Conservation (phyloP, 2,329 filamentous ascomycete genomes). For the Cytospora schulzeri region DNA sequence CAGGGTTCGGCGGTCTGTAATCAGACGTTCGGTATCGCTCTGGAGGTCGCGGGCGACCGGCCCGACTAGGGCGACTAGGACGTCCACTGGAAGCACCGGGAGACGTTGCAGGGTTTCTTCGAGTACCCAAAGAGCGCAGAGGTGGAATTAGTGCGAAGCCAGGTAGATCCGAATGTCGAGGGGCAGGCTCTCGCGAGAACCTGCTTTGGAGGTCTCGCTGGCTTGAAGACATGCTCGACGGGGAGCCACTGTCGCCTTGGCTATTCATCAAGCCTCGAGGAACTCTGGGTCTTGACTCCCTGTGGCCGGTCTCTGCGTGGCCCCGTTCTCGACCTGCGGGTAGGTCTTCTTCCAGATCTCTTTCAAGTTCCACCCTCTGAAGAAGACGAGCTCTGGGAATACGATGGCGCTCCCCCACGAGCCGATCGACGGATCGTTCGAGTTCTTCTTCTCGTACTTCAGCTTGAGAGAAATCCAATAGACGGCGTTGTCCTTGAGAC, state of each 20-base stretch:
- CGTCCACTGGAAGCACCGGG: slow-evolving; percentile 31
- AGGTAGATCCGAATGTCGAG: slow-evolving; percentile 32
- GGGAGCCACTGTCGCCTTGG: slow-evolving; percentile 20
- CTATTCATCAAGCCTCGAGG: slow-evolving; percentile 1
- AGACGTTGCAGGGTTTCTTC: slow-evolving; percentile 34
- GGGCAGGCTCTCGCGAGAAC: slow-evolving; percentile 40
- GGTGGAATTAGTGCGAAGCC: slow-evolving; percentile 39
- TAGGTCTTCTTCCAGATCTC: background rate
- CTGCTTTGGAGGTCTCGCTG: slow-evolving; percentile 40
- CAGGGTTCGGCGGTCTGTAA: slow-evolving; percentile 15
- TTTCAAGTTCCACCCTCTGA: slow-evolving; percentile 9
- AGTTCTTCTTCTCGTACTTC: slow-evolving; percentile 23
- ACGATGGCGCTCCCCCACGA: slow-evolving; percentile 8
- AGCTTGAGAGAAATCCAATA: slow-evolving; percentile 18
- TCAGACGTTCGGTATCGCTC: slow-evolving; percentile 34
- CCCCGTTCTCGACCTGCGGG: slow-evolving; percentile 21
- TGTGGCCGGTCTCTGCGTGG: slow-evolving; percentile 23
- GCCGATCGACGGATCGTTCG: slow-evolving; percentile 12
- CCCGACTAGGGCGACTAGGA: slow-evolving; percentile 14
- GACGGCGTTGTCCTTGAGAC: slow-evolving; percentile 17
- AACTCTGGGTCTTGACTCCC: slow-evolving; percentile 5
- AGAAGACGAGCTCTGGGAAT: slow-evolving; percentile 2
- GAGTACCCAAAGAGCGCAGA: slow-evolving; percentile 39
- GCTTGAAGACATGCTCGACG: slow-evolving; percentile 40
- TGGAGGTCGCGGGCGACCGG: slow-evolving; percentile 28